phyloP scores from a whole-genome alignment of 129 eudicot genomes.

The Helianthus annuus region DNA sequence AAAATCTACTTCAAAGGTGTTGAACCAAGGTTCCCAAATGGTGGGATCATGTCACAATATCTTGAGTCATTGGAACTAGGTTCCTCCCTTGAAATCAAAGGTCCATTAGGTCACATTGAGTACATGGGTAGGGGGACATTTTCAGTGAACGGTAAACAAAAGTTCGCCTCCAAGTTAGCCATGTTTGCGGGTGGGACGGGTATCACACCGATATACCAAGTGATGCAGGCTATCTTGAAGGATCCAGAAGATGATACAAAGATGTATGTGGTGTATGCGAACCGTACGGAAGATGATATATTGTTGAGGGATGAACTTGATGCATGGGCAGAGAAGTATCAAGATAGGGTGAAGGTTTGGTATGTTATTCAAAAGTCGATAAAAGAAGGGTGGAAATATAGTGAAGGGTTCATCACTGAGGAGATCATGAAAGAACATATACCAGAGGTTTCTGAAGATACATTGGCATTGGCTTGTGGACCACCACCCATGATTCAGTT shows the following conservation, averaged over 20 bases:
- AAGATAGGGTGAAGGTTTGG: conserved; percentile 82
- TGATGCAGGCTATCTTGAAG: conserved; percentile 82
- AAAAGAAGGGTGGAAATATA: conserved; percentile 73
- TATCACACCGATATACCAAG: conserved; percentile 88
- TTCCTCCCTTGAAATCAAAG: conserved; percentile 59
- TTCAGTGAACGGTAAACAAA: conserved; percentile 62
- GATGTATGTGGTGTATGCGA: conserved; percentile 88
- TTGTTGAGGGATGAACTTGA: conserved; percentile 77
- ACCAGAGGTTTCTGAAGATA: conserved; percentile 50
- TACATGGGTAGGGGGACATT: conserved; percentile 77
- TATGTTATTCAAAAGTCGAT: conserved; percentile 61
- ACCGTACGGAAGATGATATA: conserved; percentile 93
- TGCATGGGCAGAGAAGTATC: conserved; percentile 60
- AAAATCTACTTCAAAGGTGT: conserved; percentile 73
- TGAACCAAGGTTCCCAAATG: conserved; percentile 80
- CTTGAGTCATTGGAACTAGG: conserved; percentile 63
- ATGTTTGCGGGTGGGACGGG: conserved; percentile 98
- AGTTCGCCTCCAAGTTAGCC: conserved; percentile 71
- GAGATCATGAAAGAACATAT: conserved; percentile 61
- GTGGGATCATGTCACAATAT: conserved; percentile 84
- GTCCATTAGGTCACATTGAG: conserved; percentile 96
- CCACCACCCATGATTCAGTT: conserved; percentile 95
- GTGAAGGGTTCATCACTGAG: conserved; percentile 64
- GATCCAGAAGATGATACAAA: conserved; percentile 86
- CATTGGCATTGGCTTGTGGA: conserved; percentile 86